phyloP scores from a whole-genome alignment of 805 yeast species.

The Blastobotrys parvus region DNA sequence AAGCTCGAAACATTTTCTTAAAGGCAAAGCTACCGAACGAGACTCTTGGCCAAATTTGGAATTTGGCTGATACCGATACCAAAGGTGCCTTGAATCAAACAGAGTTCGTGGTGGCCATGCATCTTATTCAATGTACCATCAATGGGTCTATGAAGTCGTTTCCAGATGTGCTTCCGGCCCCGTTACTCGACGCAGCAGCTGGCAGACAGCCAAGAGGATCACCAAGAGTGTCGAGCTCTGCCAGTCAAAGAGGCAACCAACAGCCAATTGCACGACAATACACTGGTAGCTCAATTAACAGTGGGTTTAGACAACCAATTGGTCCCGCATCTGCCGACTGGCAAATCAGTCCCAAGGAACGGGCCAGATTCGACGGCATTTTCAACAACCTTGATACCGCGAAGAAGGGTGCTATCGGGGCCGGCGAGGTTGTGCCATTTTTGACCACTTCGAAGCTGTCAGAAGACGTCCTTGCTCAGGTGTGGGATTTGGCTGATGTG shows the following conservation, averaged over 20 bases:
- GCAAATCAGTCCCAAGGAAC: slow-evolving; percentile 60
- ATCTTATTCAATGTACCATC: slow-evolving; percentile 74
- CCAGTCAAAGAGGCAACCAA: background rate
- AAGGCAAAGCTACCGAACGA: slow-evolving; percentile 81
- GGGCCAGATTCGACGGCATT: slow-evolving; percentile 67
- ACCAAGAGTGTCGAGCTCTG: slow-evolving; percentile 13
- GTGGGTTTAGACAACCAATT: slow-evolving; percentile 7
- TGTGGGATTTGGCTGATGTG: slow-evolving; percentile 93
- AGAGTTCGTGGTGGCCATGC: slow-evolving; percentile 91
- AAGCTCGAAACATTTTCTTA: slow-evolving; percentile 76
- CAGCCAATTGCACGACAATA: slow-evolving; percentile 14
- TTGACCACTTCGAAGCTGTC: slow-evolving; percentile 79
- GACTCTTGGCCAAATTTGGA: slow-evolving; percentile 82
- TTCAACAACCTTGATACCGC: slow-evolving; percentile 70
- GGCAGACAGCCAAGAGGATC: too few species aligned
- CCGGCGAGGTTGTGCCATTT: slow-evolving; percentile 80
- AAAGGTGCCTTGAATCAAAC: slow-evolving; percentile 63
- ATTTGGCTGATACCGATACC: slow-evolving; percentile 67
- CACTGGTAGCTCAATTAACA: slow-evolving; percentile 12
- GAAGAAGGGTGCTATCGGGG: slow-evolving; percentile 53
- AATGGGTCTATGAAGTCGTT: slow-evolving; percentile 55
- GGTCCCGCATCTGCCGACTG: slow-evolving; percentile 38
- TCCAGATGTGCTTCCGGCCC: slow-evolving; percentile 39
- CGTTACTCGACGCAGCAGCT: slow-evolving; percentile 30
- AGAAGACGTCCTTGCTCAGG: slow-evolving; percentile 75